phyloP scores from a whole-genome alignment of 768 basidiomycete species.

The Boletus rufocinnamomeus region DNA sequence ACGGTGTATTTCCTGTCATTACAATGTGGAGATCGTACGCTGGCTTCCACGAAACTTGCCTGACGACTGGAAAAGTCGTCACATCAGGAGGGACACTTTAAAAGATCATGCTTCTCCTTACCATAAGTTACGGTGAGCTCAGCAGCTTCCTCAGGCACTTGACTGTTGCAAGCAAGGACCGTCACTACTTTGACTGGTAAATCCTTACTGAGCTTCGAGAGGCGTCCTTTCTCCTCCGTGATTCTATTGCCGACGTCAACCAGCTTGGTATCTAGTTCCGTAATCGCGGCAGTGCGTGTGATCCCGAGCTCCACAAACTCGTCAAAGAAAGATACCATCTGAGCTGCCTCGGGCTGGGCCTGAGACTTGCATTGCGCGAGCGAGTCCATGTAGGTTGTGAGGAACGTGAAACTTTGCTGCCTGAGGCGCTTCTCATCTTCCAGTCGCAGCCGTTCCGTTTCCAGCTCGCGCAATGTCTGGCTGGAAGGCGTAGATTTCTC shows the following conservation, averaged over 20 bases:
- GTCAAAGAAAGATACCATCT: constrained; percentile 24
- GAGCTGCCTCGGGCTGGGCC: constrained; percentile 12
- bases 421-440: constrained; percentile 23
- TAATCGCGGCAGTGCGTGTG: constrained; percentile 15
- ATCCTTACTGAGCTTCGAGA: background rate
- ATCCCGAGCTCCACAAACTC: constrained; percentile 26
- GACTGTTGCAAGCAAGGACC: constrained; percentile 8
- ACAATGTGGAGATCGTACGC: constrained; percentile 21
- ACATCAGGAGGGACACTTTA: background rate
- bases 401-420: constrained; percentile 23
- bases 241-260: constrained; percentile 11
- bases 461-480: constrained; percentile 7
- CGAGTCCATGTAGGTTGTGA: constrained; percentile 32
- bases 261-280: constrained; percentile 21
- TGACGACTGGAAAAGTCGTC: constrained; percentile 13
- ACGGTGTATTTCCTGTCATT: constrained; percentile 14
- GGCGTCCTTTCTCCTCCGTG: constrained; percentile 15
- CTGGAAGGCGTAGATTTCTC: background rate
- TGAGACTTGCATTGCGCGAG: constrained; percentile 26
- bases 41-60: constrained; percentile 21
- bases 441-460: constrained; percentile 14
- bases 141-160: constrained; percentile 7
- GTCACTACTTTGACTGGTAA: constrained; percentile 12
- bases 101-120: background rate
- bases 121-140: constrained; percentile 24